A percentile compares a stretch with the other conserved stretches of the same genome.
Conservation (phyloP, 108 stramenopile genomes). For the Conticribra guillardii region DNA sequence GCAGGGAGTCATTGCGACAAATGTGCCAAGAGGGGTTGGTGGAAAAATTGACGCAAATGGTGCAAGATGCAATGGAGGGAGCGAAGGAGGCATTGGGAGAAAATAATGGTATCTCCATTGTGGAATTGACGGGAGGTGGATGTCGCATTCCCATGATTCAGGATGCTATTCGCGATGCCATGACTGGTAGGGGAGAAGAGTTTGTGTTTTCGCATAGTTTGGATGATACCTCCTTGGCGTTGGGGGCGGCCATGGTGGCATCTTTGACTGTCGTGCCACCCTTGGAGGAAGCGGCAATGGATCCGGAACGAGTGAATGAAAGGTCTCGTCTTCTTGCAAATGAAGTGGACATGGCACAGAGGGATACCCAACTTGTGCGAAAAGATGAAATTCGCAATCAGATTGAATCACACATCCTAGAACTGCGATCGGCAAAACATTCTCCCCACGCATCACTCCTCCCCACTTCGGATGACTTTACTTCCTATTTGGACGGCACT, state of each 20-base stretch:
- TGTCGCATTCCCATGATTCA: slow-evolving; percentile 63
- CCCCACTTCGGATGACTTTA: slow-evolving; percentile 39
- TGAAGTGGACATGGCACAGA: slow-evolving; percentile 40
- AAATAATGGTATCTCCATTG: slow-evolving; percentile 9
- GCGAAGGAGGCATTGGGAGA: slow-evolving; percentile 10
- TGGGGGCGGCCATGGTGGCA: slow-evolving; percentile 37
- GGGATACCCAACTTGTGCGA: slow-evolving; percentile 35
- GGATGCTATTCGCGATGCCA: slow-evolving; percentile 36
- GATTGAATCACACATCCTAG: slow-evolving; percentile 57
- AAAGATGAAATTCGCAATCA: slow-evolving; percentile 50
- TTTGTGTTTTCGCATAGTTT: slow-evolving; percentile 51
- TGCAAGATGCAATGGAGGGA: slow-evolving; percentile 22
- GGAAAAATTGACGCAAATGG: slow-evolving; percentile 31
- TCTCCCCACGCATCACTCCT: slow-evolving; percentile 44
- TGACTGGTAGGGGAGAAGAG: slow-evolving; percentile 21
- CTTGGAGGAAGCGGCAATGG: neutral
- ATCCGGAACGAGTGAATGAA: slow-evolving; percentile 9
- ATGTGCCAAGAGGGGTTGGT: slow-evolving; percentile 30
- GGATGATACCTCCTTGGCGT: slow-evolving; percentile 63
- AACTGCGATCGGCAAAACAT: slow-evolving; percentile 57
- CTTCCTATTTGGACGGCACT: slow-evolving; percentile 35
- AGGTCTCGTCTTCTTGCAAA: slow-evolving; percentile 25
- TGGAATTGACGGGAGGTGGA: slow-evolving; percentile 64
- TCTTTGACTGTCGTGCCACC: neutral
- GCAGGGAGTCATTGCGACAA: slow-evolving; percentile 33